These are phyloP conservation scores for Saturnispora halmiae DNA, from an alignment of 805 yeast species.

Conservation along the genomic window DNA sequence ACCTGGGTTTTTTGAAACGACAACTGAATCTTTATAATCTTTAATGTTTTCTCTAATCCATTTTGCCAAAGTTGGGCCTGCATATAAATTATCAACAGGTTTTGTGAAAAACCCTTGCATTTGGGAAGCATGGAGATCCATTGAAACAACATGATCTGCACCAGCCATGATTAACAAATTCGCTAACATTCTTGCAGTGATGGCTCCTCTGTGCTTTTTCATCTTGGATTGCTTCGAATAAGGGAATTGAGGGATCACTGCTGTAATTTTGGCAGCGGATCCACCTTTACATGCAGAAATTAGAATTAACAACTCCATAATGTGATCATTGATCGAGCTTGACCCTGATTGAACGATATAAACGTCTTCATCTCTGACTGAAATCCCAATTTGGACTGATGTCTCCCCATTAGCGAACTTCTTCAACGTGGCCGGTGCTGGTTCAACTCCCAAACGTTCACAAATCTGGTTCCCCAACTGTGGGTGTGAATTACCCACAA, in stretches of 20 bases:
- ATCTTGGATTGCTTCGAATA: conserved; percentile 95
- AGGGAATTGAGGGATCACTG: conserved; percentile 96
- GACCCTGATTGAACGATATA: conserved; percentile 89
- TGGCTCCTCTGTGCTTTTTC: conserved; percentile 98
- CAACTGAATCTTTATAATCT: conserved; percentile 82
- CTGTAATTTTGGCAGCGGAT: conserved; percentile 93
- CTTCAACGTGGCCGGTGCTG: conserved; percentile 85
- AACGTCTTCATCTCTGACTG: conserved; percentile 95
- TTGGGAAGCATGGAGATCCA: conserved; percentile 95
- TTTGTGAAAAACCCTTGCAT: conserved; percentile 98
- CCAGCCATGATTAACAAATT: conserved; percentile 95
- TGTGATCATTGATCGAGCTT: conserved; percentile 80
- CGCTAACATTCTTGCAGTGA: conserved; percentile 97
- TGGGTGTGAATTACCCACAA: conserved; percentile 95
- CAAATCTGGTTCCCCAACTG: conserved; percentile 88
- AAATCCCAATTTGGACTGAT: conserved; percentile 87
- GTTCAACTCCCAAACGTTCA: conserved; percentile 81
- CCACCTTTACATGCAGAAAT: conserved; percentile 97
- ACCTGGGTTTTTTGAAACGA: conserved; percentile 98
- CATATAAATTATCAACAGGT: conserved; percentile 94
- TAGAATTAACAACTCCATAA: conserved; percentile 89
- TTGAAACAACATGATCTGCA: conserved; percentile 95
- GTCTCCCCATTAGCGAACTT: conserved; percentile 98
- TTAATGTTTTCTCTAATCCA: conserved; percentile 91
- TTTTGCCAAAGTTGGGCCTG: conserved; percentile 91